A percentile compares a stretch with the other conserved stretches of the same genome.
phyloP scores from a whole-genome alignment of 1,284 basidiomycete genomes.

The Termitomyces sp. region DNA sequence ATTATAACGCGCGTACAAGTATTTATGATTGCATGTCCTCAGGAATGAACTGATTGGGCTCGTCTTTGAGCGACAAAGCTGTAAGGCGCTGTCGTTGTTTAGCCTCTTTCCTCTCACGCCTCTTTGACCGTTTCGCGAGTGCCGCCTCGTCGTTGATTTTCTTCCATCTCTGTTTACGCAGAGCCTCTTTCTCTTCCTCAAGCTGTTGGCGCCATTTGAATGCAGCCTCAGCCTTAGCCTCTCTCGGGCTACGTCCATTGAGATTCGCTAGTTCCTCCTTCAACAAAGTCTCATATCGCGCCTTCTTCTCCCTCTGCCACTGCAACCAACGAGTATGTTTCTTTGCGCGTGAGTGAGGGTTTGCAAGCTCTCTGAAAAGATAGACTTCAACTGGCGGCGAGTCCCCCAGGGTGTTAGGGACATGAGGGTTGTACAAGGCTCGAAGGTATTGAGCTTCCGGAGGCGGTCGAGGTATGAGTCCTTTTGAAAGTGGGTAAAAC shows the following conservation, averaged over 20 bases:
- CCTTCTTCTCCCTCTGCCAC: constrained; percentile 41
- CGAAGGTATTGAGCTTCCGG: constrained; percentile 57
- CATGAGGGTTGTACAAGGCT: constrained; percentile 46
- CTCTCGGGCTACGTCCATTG: constrained; percentile 50
- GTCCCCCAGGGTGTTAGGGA: constrained; percentile 35
- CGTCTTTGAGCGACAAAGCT: constrained; percentile 53
- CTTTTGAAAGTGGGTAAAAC: constrained; percentile 36
- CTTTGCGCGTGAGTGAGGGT: constrained; percentile 76
- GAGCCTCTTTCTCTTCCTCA: constrained; percentile 51
- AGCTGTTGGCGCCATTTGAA: constrained; percentile 66
- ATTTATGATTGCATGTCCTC: constrained; percentile 20
- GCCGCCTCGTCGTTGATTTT: constrained; percentile 39
- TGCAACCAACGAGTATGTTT: constrained; percentile 71
- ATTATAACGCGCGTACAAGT: not conserved
- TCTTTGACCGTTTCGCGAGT: constrained; percentile 46
- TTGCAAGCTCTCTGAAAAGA: constrained; percentile 63
- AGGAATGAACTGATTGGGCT: constrained; percentile 68
- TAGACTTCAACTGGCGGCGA: constrained; percentile 61
- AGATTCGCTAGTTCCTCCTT: constrained; percentile 50
- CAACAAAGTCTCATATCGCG: constrained; percentile 49
- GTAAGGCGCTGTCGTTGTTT: constrained; percentile 59
- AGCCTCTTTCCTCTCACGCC: constrained; percentile 57
- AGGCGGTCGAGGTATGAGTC: constrained; percentile 37
- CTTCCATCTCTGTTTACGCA: constrained; percentile 56
- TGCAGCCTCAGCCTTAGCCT: constrained; percentile 64